Base-by-base conservation (phyloP, 345 rosid genomes). In the Pistacia atlantica region DNA sequence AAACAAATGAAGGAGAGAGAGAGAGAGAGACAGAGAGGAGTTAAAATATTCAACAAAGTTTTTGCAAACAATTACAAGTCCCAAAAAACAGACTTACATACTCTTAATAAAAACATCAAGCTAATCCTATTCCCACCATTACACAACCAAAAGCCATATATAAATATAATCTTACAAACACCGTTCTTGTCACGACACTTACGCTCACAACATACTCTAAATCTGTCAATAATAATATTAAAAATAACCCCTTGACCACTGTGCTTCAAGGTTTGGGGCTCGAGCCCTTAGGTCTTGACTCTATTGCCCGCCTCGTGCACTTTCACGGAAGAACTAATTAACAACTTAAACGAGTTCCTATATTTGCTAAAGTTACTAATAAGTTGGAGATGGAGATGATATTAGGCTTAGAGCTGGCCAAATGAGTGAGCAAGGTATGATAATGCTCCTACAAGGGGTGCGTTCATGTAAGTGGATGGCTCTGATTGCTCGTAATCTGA, bases 381-480 rank as follows among this genome's bases (percentile, higher is more conserved):
- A 42, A 42, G 46, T 42, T 7, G 8, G 8, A 1, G 8, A 42
- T 42, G 9, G 46, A 42, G 46, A 42, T 25, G 1, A 1, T 16
- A 16, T 49, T 59, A 1, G 51, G 20, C 35, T 14, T 81, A 91
- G 81, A 91, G 92, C 86, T 94, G 98, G 69, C 93, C 97, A 35
- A 83, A 94, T 1, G 98, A 83, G 83, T 91, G 97, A 56, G 98
- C 97, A 9, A 93, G 90, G 82, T 89, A 93, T 42, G 99, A 86
- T 75, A 96, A 84, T 3, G 93, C 89, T 25, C 99, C 99, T 8
- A 93, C 97, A 61, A 96, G 89, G 16, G 99, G 99, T 11, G 99
- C 89, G 65, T 96, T 96, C 72, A 96, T 93, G 76, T 93, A 96
- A 11, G 99, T 96, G 5, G 95, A 81, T 28, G 99, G 99, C 84